These are phyloP conservation scores for Pterula multifida DNA, from an alignment of 1,284 basidiomycete species.

Conservation along the genomic window DNA sequence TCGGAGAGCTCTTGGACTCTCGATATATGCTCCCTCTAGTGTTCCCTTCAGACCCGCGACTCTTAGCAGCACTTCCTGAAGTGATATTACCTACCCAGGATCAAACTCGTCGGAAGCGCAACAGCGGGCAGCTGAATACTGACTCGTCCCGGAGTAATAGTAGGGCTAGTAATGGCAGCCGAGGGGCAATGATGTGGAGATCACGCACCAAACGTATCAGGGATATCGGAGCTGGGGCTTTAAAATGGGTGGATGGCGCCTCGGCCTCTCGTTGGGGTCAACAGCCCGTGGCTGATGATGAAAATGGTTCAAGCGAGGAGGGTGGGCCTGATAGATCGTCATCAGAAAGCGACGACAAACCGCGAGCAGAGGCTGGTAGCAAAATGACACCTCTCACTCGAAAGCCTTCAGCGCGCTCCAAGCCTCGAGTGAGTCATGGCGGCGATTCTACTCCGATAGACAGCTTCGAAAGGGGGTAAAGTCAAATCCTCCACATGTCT, in stretches of 20 bases:
- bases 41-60: conserved; percentile 68
- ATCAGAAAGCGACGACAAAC: conserved; percentile 13
- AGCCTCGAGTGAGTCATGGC: conserved; percentile 38
- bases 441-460: conserved; percentile 27
- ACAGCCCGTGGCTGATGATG: conserved; percentile 10
- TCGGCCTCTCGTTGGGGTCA: conserved; percentile 34
- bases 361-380: conserved; percentile 16
- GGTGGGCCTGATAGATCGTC: conserved; percentile 17
- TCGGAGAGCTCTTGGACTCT: conserved; percentile 84
- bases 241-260: conserved; percentile 60
- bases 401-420: conserved; percentile 46
- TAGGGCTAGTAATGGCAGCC: conserved; percentile 22
- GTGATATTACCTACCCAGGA: conserved; percentile 27
- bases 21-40: conserved; percentile 85
- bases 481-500: too few species aligned
- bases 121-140: conserved; percentile 12
- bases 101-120: conserved; percentile 16
- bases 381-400: conserved; percentile 47
- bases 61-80: conserved; percentile 61
- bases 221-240: conserved; percentile 40
- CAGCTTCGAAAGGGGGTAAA: too few species aligned
- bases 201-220: conserved; percentile 46
- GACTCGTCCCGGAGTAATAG: conserved; percentile 26
- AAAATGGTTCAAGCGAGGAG: conserved; percentile 18
- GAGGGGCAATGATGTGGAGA: conserved; percentile 42